Conservation (phyloP, 2,329 filamentous ascomycete genomes). For the Neoascochyta sp. region DNA sequence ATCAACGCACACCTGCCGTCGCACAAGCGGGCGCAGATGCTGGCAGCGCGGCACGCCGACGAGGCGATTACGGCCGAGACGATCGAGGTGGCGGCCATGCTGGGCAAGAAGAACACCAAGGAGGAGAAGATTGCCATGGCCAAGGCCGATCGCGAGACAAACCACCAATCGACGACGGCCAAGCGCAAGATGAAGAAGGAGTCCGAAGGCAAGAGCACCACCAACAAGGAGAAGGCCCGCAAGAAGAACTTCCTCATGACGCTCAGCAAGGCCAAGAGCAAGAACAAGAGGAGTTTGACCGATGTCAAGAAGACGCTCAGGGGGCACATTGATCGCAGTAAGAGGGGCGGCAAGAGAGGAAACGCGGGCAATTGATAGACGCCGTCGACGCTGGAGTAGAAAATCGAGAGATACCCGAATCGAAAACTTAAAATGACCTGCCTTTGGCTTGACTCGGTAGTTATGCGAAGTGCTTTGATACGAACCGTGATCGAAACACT, state of each 20-base stretch:
- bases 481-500: too few species aligned
- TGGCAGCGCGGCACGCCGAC: slow-evolving; percentile 64
- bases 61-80: slow-evolving; percentile 86
- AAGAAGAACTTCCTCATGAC: slow-evolving; percentile 99
- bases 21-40: slow-evolving; percentile 40
- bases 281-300: slow-evolving; percentile 89
- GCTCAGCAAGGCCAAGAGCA: slow-evolving; percentile 88
- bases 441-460: background rate
- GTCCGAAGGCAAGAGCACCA: slow-evolving; percentile 87
- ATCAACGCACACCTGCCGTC: slow-evolving; percentile 60
- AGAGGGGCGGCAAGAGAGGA: slow-evolving; percentile 76
- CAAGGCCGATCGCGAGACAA: slow-evolving; percentile 73
- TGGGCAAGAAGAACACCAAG: slow-evolving; percentile 78
- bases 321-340: slow-evolving; percentile 77
- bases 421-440: background rate
- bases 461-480: slow-evolving; percentile 1
- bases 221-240: slow-evolving; percentile 92
- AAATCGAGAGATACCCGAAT: slow-evolving; percentile 12
- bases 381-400: too few species aligned
- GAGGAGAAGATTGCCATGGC: slow-evolving; percentile 84
- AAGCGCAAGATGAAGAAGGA: slow-evolving; percentile 84
- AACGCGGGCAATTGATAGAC: slow-evolving; percentile 54
- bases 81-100: slow-evolving; percentile 78
- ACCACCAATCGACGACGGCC: slow-evolving; percentile 83
- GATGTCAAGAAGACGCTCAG: slow-evolving; percentile 77